These are phyloP conservation scores for Schoenoplectus triqueter DNA, from an alignment of 202 grass and related monocot species.

Conservation along the genomic window DNA sequence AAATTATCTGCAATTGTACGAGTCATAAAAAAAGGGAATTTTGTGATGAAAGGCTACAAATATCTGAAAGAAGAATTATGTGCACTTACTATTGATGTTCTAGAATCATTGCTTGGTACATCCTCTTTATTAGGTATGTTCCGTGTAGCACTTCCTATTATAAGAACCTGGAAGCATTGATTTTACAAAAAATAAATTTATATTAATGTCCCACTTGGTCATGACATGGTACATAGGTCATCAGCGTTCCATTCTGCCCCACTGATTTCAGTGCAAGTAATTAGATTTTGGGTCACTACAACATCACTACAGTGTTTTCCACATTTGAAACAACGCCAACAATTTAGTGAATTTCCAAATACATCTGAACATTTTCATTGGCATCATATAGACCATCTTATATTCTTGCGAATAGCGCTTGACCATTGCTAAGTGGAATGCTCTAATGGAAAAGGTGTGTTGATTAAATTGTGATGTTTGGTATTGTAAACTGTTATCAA, in stretches of 20 bases:
- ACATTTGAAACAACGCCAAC: neutral
- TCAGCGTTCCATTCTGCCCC: neutral
- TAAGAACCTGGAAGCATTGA: conserved; percentile 61
- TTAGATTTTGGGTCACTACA: neutral
- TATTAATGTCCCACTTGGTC: neutral
- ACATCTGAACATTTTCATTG: neutral
- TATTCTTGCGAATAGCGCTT: neutral
- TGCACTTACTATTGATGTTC: conserved; percentile 82
- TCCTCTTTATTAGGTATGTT: conserved; percentile 56
- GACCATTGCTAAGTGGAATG: neutral
- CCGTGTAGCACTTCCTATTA: conserved; percentile 62
- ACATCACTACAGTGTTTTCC: neutral
- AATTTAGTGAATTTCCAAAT: neutral
- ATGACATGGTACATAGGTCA: neutral
- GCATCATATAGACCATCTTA: neutral
- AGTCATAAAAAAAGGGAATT: conserved; percentile 14
- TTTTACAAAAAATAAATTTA: neutral
- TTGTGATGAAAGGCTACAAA: conserved; percentile 17
- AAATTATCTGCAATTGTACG: conserved; percentile 68
- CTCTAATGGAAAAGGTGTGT: neutral
- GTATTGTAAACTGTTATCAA: neutral
- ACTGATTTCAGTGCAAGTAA: neutral
- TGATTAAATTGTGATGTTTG: neutral
- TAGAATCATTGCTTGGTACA: conserved; percentile 63
- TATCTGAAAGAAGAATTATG: conserved; percentile 39